Evolutionary conservation across 495 filamentous ascomycete genomes (phyloP).

Genomic region (Penicillium salamii): DNA sequence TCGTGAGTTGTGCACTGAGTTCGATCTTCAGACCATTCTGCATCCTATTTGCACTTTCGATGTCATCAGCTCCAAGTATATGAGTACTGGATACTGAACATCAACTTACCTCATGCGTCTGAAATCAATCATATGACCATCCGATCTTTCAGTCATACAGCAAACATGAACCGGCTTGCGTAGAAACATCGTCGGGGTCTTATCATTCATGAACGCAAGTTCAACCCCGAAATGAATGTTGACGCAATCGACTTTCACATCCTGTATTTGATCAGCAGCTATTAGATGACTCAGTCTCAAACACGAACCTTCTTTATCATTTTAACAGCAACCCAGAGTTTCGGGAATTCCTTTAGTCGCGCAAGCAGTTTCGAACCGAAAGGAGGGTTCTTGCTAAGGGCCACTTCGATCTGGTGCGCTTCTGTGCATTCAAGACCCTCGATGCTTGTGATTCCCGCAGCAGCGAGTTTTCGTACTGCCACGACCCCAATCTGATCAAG

Average conservation of each 20-base stretch:
- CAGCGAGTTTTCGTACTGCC: constrained; percentile 72
- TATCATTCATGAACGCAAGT: constrained; percentile 71
- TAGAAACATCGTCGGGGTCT: constrained; percentile 58
- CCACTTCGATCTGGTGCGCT: constrained; percentile 68
- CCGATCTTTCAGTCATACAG: constrained; percentile 72
- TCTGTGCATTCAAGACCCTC: constrained; percentile 67
- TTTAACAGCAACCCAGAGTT: constrained; percentile 58
- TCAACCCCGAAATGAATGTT: constrained; percentile 63
- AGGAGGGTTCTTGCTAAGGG: constrained; percentile 76
- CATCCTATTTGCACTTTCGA: constrained; percentile 60
- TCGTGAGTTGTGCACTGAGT: constrained; percentile 58
- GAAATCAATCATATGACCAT: constrained; percentile 74
- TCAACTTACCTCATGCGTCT: constrained; percentile 60
- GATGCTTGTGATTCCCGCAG: constrained; percentile 66
- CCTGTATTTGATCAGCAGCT: constrained; percentile 24
- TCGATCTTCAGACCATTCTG: constrained; percentile 58
- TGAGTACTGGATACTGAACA: too few relatives aligned
- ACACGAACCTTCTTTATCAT: constrained; percentile 47
- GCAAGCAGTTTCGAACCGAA: constrained; percentile 71
- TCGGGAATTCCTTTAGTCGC: constrained; percentile 68
- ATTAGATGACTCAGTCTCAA: not conserved
- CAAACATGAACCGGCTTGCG: constrained; percentile 62
- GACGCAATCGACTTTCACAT: constrained; percentile 43
- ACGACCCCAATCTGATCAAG: constrained; percentile 78
- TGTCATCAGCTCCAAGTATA: constrained; percentile 4